Conservation (phyloP, 805 yeast genomes). For the Priceomyces castillae region DNA sequence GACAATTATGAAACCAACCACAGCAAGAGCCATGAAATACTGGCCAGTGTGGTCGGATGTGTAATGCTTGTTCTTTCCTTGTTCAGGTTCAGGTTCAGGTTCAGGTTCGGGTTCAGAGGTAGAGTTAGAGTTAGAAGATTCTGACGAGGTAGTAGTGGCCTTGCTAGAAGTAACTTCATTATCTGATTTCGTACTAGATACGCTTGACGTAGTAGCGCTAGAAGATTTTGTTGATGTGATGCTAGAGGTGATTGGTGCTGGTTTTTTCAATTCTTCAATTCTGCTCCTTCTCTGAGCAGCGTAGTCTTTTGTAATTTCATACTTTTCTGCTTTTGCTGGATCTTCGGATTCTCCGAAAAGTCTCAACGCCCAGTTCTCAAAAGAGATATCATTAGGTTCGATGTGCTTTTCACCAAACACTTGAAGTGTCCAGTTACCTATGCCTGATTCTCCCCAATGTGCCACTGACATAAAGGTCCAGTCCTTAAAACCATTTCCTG, state of each 20-base stretch:
- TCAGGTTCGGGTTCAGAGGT: constrained; percentile 5
- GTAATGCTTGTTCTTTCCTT: constrained; percentile 36
- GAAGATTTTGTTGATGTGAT: constrained; percentile 7
- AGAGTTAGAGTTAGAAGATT: constrained; percentile 5
- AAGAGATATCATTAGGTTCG: constrained; percentile 29
- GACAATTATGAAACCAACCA: constrained; percentile 54
- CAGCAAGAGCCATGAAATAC: constrained; percentile 57
- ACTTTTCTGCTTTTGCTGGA: constrained; percentile 57
- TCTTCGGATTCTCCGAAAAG: constrained; percentile 81
- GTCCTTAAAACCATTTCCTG: constrained; percentile 57
- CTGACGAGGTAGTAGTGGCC: not conserved
- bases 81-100: constrained; percentile 21
- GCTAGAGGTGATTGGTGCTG: constrained; percentile 11
- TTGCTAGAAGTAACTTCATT: not conserved
- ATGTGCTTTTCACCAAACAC: constrained; percentile 46
- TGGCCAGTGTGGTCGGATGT: constrained; percentile 51
- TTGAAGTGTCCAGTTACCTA: constrained; percentile 78
- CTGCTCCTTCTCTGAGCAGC: constrained; percentile 34
- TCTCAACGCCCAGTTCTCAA: constrained; percentile 72
- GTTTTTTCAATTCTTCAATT: constrained; percentile 11
- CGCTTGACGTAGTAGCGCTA: constrained; percentile 4
- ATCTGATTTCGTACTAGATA: not conserved
- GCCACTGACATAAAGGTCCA: constrained; percentile 99
- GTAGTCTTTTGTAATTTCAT: constrained; percentile 50
- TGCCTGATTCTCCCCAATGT: constrained; percentile 87